These are phyloP conservation scores for Gyrodon lividus DNA, from an alignment of 768 basidiomycete genomes.

Conservation along the genomic window DNA sequence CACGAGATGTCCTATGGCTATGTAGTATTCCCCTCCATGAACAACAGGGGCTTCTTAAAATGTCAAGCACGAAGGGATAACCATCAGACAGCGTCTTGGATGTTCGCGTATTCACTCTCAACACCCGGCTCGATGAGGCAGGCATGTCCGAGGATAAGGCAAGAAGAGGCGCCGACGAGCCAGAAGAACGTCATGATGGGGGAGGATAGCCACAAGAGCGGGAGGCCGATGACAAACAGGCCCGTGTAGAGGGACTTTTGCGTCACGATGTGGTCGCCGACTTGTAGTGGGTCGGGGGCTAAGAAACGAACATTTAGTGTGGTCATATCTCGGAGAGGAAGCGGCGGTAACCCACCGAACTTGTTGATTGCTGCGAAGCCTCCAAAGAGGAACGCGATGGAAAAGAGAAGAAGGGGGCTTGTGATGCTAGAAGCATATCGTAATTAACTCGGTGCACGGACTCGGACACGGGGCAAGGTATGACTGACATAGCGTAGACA, in stretches of 20 bases:
- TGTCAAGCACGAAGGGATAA: too few relatives aligned
- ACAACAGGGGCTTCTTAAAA: too few relatives aligned
- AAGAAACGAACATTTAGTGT: neutral
- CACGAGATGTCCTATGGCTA: too few relatives aligned
- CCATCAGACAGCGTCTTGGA: slow-evolving; percentile 64
- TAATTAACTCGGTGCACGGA: neutral
- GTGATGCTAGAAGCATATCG: slow-evolving; percentile 55
- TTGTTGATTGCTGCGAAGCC: slow-evolving; percentile 89
- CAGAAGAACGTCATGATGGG: slow-evolving; percentile 88
- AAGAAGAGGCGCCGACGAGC: slow-evolving; percentile 84
- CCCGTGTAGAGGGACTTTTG: slow-evolving; percentile 86
- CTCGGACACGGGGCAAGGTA: neutral
- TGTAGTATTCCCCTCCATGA: too few relatives aligned
- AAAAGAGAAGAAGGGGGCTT: slow-evolving; percentile 78
- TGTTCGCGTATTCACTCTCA: slow-evolving; percentile 86
- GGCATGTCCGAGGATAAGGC: slow-evolving; percentile 87
- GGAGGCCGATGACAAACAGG: slow-evolving; percentile 90
- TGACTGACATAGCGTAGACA: slow-evolving; percentile 80
- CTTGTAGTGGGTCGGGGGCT: slow-evolving; percentile 85
- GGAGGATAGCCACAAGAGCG: slow-evolving; percentile 76
- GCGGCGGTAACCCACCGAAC: slow-evolving; percentile 60
- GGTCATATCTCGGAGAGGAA: neutral
- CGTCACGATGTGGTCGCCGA: slow-evolving; percentile 79
- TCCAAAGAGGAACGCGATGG: slow-evolving; percentile 84
- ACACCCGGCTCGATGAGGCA: slow-evolving; percentile 90